Conservation (phyloP, 2,329 filamentous ascomycete genomes). For the Fusarium musae region DNA sequence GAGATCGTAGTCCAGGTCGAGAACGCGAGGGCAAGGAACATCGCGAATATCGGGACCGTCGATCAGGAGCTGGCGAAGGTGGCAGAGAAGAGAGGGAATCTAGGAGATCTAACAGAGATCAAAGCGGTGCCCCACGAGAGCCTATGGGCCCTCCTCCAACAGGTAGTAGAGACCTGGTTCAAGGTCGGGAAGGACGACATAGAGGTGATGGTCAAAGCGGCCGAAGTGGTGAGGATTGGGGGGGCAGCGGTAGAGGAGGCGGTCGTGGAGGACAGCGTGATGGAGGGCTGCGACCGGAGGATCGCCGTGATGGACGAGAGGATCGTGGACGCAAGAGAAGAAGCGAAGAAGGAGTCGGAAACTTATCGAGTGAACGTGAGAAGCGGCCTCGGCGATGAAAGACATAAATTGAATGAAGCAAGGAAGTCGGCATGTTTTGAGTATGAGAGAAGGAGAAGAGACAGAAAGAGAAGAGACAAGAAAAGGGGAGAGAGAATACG, state of each 20-base stretch:
- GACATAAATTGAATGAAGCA: slow-evolving; percentile 34
- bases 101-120: slow-evolving; percentile 45
- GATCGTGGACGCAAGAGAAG: slow-evolving; percentile 53
- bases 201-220: slow-evolving; percentile 43
- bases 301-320: slow-evolving; percentile 49
- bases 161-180: slow-evolving; percentile 46
- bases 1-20: slow-evolving; percentile 60
- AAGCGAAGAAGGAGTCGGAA: slow-evolving; percentile 61
- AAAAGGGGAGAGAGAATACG: not conserved
- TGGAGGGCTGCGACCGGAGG: slow-evolving; percentile 46
- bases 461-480: not conserved
- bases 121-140: slow-evolving; percentile 43
- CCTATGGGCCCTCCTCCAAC: slow-evolving; percentile 47
- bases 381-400: slow-evolving; percentile 63
- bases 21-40: slow-evolving; percentile 60
- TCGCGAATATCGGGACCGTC: slow-evolving; percentile 58
- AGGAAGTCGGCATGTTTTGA: slow-evolving; percentile 30
- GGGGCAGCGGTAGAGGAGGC: slow-evolving; percentile 45
- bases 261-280: slow-evolving; percentile 50
- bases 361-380: slow-evolving; percentile 58
- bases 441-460: slow-evolving; percentile 21
- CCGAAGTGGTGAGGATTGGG: slow-evolving; percentile 50
- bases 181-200: slow-evolving; percentile 49
- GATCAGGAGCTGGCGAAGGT: slow-evolving; percentile 49
- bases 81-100: slow-evolving; percentile 51